Base-by-base conservation (phyloP, 192 early-diverging fungal genomes). In the Mortierella hygrophila region DNA sequence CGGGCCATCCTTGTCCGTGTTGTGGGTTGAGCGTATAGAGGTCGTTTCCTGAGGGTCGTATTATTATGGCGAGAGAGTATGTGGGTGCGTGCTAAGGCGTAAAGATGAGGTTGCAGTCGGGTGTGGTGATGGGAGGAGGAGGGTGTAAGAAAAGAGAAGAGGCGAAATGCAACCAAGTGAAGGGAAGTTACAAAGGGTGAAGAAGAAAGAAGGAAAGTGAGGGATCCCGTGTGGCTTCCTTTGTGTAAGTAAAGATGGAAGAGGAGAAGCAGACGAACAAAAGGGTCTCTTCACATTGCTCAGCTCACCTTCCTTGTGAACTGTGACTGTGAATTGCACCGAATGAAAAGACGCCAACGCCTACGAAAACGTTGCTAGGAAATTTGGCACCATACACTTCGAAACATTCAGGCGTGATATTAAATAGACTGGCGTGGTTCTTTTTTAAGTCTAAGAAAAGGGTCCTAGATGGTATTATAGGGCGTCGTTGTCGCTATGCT, bases 1-100 rank as follows among this genome's bases (percentile, higher is more conserved):
- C 94, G 92, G 65, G 91, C 91, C 89, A 84, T 89, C 21, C 44
- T 52, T 52, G 18, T 52, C 49, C 49, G 18, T 6, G 18, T 52
- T 85, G 82, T 15, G 69, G 40, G 23, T 7, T 63, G 8, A 18
- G 20, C 49, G 29, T 73, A n/a, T 41, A 38, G 15, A 13, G 71
- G 41, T 47, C 72, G 72, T 49, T 73, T 26, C 26, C 41, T 73
- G 46, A 4, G 35, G 23, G 70, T 70, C 37, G 32, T 71, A 4
- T 11, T 71, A 18, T 71, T 3, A 21, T 70, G 11, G 68, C 6
- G 16, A 40, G 32, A 21, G 49, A 52, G n/a, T 40, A 40, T 71
- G 35, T 20, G 20, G 20, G 38, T 65, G 29, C 23, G 60, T 26
- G 32, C 68, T 11, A 37, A 37, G 73, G 7, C 10, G 40, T n/a